These are phyloP conservation scores for Sordaria brevicollis DNA, from an alignment of 495 filamentous ascomycete species.

Conservation along the genomic window DNA sequence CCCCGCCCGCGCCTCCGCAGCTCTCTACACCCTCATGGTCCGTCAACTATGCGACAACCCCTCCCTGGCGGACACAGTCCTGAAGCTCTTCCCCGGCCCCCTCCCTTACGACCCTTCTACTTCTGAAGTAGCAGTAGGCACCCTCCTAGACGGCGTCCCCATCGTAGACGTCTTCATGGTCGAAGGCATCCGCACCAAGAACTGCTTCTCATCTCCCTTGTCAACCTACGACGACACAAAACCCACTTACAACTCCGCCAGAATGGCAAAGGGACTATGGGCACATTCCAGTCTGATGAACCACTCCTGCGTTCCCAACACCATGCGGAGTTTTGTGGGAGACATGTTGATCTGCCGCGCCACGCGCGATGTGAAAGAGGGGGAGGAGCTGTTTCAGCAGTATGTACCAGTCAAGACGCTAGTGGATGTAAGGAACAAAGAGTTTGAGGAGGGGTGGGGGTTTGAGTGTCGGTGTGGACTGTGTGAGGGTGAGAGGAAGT, in stretches of 20 bases:
- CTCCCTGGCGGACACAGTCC: slow-evolving; percentile 26
- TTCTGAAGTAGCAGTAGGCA: slow-evolving; percentile 14
- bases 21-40: slow-evolving; percentile 31
- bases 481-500: slow-evolving; percentile 23
- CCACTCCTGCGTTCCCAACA: slow-evolving; percentile 45
- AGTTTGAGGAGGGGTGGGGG: slow-evolving; percentile 30
- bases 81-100: slow-evolving; percentile 34
- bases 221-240: slow-evolving; percentile 27
- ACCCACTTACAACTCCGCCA: slow-evolving; percentile 8
- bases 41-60: slow-evolving; percentile 43
- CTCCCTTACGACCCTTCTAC: slow-evolving; percentile 6
- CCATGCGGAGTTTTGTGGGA: slow-evolving; percentile 43
- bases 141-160: slow-evolving; percentile 32
- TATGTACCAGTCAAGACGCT: slow-evolving; percentile 21
- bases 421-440: slow-evolving; percentile 4
- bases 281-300: slow-evolving; percentile 42
- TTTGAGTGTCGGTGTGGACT: slow-evolving; percentile 39
- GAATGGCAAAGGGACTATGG: slow-evolving; percentile 42
- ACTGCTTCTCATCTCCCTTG: slow-evolving; percentile 39
- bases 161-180: slow-evolving; percentile 43
- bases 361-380: slow-evolving; percentile 29
- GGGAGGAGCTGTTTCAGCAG: slow-evolving; percentile 41
- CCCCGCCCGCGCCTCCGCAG: slow-evolving; percentile 25
- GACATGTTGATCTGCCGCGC: slow-evolving; percentile 48
- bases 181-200: slow-evolving; percentile 34